Base-by-base conservation (phyloP, 2,329 filamentous ascomycete species). In the Sporothrix inflata region DNA sequence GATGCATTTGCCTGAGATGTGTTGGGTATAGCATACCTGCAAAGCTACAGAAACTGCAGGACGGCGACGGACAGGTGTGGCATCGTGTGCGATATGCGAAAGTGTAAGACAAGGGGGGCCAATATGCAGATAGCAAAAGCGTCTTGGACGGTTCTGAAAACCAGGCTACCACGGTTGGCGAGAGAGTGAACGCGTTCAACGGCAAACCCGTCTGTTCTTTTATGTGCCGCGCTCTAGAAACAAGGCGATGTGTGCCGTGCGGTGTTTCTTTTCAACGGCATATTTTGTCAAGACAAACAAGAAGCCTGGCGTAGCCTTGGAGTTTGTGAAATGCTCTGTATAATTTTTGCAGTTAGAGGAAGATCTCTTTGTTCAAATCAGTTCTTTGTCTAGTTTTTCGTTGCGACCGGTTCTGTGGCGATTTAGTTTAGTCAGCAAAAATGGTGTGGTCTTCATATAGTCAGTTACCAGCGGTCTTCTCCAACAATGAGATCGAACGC, bases 401-500 rank as follows among this genome's bases (percentile, higher is more conserved):
- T 38, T 34, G 6, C 16, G 11, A 30, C 30, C 34, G 24, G 24
- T 38, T 42, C 42, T 11, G 57, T 24, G 34, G 34, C 34, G 24
- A 61, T 4, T 42, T 24, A 2, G 2, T 9, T 51, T 67, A 67
- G 45, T 51, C 45, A 67, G 30, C 45, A 4, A 6, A 49, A 11
- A 47, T 21, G 11, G 30, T 24, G 1, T 16, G 14, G 65, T 4
- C 45, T 53, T 61, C 3, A 30, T 60, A 40, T 60, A 55, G 24
- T 8, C 16, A 30, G 21, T 27, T 27, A 14, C 4, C 5, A 2
- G 1, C 1, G 0, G 4, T 3, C 14, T 6, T 49, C n/a, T 9
- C 1, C 72, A 74, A 74, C 67, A 75, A 74, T 67, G 70, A 75
- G 73, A 74, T 72, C 71, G 27, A 73, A 75, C 74, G 85, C 85